Evolutionary conservation across 2,329 filamentous ascomycete species (phyloP), one percentile per base, ranked within the genome.

Genomic region (Paraconiothyrium sp.): DNA sequence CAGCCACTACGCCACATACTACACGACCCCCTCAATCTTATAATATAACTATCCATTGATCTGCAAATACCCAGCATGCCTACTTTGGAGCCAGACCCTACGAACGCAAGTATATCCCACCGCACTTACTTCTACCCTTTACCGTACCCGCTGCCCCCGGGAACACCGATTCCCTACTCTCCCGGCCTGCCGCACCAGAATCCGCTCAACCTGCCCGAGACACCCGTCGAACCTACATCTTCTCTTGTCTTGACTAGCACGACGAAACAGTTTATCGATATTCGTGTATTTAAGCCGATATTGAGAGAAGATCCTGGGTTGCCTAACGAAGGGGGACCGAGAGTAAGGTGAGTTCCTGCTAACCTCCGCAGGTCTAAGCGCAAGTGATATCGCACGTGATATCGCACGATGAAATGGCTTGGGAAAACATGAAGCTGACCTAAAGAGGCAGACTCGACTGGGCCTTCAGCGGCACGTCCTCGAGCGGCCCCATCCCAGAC

Each of bases 181-280:
- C 60, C 66, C 52, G 60, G 65, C 32, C 68, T 77, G 16, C 73
- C 73, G 0, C 2, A 57, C 30, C 52, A 35, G 22, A 75, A 77
- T 60, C 71, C 73, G 0, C 69, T 76, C 13, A 65, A 71, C 46
- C 63, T 72, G 0, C 63, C 66, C 0, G 43, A 59, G 5, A 55
- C 49, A 30, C 58, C 68, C 24, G 68, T 72, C 54, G 89, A 91
- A 73, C 86, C 86, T 16, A 91, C 89, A 0, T 84, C 83, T 1
- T 91, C 89, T 0, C 72, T 90, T 4, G 89, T 91, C 13, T 78
- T 91, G 49, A 91, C 89, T 0, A 87, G 87, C 2, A 84, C 86
- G 1, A 72, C 74, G 30, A 80, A 80, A 34, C 83, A 80, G 41
- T 91, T 89, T 71, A 84, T 91, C 41, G 89, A 91, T 69, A 72